Conservation (phyloP, 192 early-diverging fungal genomes). For the Backusella psychrophila region DNA sequence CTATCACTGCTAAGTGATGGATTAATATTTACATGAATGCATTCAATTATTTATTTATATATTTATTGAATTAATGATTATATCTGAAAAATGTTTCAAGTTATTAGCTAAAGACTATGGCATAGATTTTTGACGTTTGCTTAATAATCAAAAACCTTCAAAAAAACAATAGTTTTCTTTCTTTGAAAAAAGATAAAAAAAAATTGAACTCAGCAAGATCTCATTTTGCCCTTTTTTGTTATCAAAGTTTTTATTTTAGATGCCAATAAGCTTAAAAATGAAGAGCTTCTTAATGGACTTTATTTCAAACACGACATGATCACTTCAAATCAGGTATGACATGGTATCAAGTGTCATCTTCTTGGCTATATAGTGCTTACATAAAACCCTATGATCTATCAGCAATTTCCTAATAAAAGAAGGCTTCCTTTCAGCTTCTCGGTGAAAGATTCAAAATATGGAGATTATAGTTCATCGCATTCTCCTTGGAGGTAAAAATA, state of each 20-base stretch:
- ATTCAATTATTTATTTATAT: background rate
- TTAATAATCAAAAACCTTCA: background rate
- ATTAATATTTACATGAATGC: background rate
- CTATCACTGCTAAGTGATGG: background rate
- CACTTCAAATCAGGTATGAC: background rate
- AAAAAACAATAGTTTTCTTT: background rate
- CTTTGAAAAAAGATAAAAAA: too few relatives aligned
- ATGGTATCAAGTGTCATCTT: background rate
- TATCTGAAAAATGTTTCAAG: background rate
- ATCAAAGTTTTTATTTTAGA: background rate
- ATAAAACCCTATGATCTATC: background rate
- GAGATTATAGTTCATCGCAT: background rate
- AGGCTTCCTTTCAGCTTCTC: background rate
- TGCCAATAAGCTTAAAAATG: background rate
- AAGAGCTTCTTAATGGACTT: background rate
- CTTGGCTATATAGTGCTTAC: background rate
- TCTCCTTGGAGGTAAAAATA: background rate
- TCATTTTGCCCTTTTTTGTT: background rate
- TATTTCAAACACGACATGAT: background rate
- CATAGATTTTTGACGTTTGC: background rate
- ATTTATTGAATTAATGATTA: background rate
- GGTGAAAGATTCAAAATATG: background rate
- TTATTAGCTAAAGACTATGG: background rate
- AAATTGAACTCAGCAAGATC: background rate
- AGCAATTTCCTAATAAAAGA: background rate